Conservation (phyloP, 371 early-diverging fungal species). For the Zopfochytrium polystomum region DNA sequence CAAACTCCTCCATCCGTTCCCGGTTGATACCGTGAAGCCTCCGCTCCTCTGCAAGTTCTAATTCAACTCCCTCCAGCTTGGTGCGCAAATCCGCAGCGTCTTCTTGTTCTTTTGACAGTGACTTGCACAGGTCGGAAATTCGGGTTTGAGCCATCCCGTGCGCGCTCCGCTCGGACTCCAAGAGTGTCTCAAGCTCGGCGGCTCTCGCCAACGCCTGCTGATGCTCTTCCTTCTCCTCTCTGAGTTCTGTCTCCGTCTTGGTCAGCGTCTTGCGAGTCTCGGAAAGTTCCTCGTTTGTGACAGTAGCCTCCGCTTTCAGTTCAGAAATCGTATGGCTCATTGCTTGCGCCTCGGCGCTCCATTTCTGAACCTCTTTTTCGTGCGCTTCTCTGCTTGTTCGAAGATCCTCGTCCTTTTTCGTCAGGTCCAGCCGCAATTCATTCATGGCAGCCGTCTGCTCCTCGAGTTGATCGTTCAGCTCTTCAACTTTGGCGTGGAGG, state of each 20-base stretch:
- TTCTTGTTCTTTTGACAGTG: not conserved
- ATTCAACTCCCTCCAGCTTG: not conserved
- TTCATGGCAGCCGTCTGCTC: conserved; percentile 5
- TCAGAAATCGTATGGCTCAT: not conserved
- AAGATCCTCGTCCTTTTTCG: conserved; percentile 3
- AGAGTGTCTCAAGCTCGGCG: not conserved
- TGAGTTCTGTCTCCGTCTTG: no score
- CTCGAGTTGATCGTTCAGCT: conserved; percentile 9
- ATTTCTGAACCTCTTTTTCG: not conserved
- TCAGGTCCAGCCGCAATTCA: not conserved
- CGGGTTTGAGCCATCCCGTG: not conserved
- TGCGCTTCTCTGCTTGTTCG: conserved; percentile 3
- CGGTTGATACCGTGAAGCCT: not conserved
- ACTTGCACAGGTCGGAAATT: no score
- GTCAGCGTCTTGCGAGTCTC: no score
- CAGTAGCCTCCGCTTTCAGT: not conserved
- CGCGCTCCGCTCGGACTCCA: not conserved
- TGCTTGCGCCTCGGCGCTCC: not conserved
- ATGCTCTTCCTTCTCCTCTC: no score
- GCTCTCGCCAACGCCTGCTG: no score
- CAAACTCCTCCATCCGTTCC: not conserved
- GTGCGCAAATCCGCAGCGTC: not conserved
- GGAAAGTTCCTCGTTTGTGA: not conserved
- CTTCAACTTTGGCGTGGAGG: not conserved
- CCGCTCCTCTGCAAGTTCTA: not conserved